Conservation (phyloP, 208 protist genomes). For the Acanthamoeba lenticulata region DNA sequence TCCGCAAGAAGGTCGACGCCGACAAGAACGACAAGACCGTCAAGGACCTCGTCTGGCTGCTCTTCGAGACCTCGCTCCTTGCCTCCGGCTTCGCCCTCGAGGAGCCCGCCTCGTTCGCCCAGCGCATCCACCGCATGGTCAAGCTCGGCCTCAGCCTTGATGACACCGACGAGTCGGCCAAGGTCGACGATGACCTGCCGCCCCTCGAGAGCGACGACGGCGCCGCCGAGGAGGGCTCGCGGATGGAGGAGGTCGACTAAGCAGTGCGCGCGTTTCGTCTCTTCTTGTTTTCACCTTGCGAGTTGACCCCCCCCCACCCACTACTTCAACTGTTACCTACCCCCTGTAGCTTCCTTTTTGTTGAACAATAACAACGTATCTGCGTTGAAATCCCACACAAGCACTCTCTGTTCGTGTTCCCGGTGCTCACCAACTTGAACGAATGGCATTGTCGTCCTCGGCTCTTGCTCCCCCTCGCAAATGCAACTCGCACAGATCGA, state of each 20-base stretch:
- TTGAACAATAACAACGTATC: not conserved
- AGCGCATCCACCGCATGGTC: constrained; percentile 98
- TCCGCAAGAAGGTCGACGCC: constrained; percentile 93
- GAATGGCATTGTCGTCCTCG: too few species aligned
- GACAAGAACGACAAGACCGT: constrained; percentile 96
- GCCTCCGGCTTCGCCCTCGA: constrained; percentile 98
- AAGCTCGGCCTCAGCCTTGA: constrained; percentile 96
- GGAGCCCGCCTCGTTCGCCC: constrained; percentile 94
- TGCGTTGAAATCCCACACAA: too few species aligned
- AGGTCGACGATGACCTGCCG: constrained; percentile 82
- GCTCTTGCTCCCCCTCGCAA: too few species aligned
- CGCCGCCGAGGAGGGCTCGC: constrained; percentile 81
- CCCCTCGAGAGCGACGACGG: constrained; percentile 84
- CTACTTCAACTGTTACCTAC: not conserved
- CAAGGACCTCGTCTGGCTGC: constrained; percentile 97
- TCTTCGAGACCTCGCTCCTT: constrained; percentile 98
- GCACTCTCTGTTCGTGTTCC: too few species aligned
- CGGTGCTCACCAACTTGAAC: too few species aligned
- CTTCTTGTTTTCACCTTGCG: not conserved
- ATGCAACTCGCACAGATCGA: too few species aligned
- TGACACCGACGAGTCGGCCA: constrained; percentile 82
- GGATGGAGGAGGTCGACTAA: constrained; percentile 97
- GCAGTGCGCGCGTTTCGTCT: not conserved
- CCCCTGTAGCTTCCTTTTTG: too few species aligned
- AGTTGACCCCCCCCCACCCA: not conserved